Conservation (phyloP, 768 basidiomycete species). For the Mrakia blollopis region DNA sequence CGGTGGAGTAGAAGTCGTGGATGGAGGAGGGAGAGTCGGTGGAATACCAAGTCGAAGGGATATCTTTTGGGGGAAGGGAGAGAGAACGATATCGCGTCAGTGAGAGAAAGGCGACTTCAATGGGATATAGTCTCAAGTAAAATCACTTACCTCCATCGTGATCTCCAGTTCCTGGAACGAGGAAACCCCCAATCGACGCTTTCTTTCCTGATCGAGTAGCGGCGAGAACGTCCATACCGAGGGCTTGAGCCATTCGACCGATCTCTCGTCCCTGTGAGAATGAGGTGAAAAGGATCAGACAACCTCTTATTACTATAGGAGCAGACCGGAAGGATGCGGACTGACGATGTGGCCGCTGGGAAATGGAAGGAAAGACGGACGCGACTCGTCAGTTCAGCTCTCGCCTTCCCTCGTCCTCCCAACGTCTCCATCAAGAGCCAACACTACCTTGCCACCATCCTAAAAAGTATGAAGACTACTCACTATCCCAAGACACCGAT, state of each 20-base stretch:
- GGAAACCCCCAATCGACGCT: conserved; percentile 30
- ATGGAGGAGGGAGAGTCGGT: conserved; percentile 25
- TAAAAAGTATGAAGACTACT: neutral
- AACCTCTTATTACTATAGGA: no score
- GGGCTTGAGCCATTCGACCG: conserved; percentile 32
- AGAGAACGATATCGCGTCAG: neutral
- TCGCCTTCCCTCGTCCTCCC: no score
- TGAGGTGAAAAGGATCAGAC: no score
- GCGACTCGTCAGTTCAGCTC: neutral
- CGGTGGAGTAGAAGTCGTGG: conserved; percentile 30
- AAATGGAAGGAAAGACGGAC: neutral
- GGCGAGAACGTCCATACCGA: conserved; percentile 34
- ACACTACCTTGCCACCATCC: no score
- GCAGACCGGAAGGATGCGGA: no score
- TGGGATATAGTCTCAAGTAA: no score
- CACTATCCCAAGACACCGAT: conserved; percentile 34
- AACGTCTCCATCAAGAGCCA: no score
- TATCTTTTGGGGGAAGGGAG: conserved; percentile 11
- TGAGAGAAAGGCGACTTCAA: neutral
- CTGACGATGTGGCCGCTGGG: conserved; percentile 33
- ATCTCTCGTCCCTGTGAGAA: conserved; percentile 25
- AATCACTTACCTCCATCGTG: conserved; percentile 32
- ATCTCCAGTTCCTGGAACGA: conserved; percentile 33
- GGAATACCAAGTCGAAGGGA: conserved; percentile 33
- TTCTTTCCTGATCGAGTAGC: conserved; percentile 34